phyloP scores from a whole-genome alignment of 768 basidiomycete species.

The Suillus decipiens region DNA sequence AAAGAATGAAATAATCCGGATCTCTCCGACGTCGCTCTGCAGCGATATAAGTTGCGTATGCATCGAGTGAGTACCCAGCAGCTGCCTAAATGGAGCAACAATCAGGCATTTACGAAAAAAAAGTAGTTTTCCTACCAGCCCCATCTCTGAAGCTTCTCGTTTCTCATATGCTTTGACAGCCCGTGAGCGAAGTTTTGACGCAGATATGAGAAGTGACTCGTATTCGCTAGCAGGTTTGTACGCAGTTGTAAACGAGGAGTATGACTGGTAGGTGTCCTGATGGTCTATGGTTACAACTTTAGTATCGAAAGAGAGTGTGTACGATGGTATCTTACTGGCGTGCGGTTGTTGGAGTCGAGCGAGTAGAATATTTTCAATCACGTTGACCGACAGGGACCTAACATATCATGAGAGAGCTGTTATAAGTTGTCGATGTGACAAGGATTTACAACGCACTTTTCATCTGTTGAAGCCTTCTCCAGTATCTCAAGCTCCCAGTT shows the following conservation, averaged over 20 bases:
- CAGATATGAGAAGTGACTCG: constrained; percentile 71
- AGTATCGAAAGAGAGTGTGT: not conserved
- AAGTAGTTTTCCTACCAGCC: constrained; percentile 47
- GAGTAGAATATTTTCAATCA: constrained; percentile 62
- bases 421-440: not conserved
- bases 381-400: constrained; percentile 47
- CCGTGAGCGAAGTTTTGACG: constrained; percentile 68
- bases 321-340: constrained; percentile 48
- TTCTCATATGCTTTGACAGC: constrained; percentile 62
- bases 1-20: constrained; percentile 59
- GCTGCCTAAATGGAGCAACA: constrained; percentile 16
- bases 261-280: constrained; percentile 80
- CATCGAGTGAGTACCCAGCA: constrained; percentile 48
- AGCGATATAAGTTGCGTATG: constrained; percentile 62
- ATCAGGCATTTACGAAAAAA: constrained; percentile 14
- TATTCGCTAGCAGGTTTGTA: constrained; percentile 76
- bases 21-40: constrained; percentile 62
- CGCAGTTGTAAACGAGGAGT: constrained; percentile 87
- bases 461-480: constrained; percentile 44
- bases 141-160: constrained; percentile 62
- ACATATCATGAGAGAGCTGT: constrained; percentile 1
- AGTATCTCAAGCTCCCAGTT: constrained; percentile 77
- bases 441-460: constrained; percentile 41
- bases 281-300: constrained; percentile 49
- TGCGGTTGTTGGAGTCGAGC: constrained; percentile 76